Evolutionary conservation across 768 basidiomycete genomes (phyloP), one percentile per base, ranked within the genome.

Genomic region (Lanmaoa pseudosensibilis): DNA sequence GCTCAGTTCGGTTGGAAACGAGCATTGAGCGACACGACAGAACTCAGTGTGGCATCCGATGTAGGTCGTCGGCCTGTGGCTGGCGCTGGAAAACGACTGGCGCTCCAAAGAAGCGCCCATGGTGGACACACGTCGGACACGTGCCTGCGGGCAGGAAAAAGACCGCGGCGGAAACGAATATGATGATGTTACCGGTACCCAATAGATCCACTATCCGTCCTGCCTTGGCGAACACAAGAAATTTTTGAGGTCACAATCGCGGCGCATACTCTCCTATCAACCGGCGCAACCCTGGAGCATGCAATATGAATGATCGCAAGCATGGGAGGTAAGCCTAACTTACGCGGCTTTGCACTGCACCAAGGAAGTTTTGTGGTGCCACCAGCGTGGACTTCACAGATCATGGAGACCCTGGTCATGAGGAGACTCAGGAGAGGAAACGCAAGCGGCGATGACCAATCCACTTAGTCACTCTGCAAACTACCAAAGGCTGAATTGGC

Each of bases 81-180:
- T 47, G 45, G 23, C 37, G 52, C 37, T 10, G 21, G 38, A 48
- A 15, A 30, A 38, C 5, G 19, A 23, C n/a, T 5, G 46, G 44
- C 62, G 52, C 47, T 46, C 25, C 41, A 19, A 16, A 10, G 19
- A 45, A 37, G 52, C 41, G 49, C 47, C 33, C 19, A 19, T 37
- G n/a, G 27, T 27, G 54, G 40, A 56, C 58, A 55, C 58, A 48
- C 32, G 59, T 52, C 44, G 1, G 47, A 43, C 63, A 68, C 58
- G 65, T 60, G 66, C 46, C 13, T 41, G 40, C 6, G 51, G 59
- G 59, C 57, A 51, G 65, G 62, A 45, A 40, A 57, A 52, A 50
- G 32, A 55, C 52, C 36, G 13, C 59, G 50, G 55, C 50, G 52
- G 56, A 52, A 52, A 45, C 23, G 44, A 60, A 59, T 34, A 34